A percentile compares a stretch with the other conserved stretches of the same genome.
Evolutionary conservation across 2,329 filamentous ascomycete genomes (phyloP).

Genomic region (Fusarium virguliforme): DNA sequence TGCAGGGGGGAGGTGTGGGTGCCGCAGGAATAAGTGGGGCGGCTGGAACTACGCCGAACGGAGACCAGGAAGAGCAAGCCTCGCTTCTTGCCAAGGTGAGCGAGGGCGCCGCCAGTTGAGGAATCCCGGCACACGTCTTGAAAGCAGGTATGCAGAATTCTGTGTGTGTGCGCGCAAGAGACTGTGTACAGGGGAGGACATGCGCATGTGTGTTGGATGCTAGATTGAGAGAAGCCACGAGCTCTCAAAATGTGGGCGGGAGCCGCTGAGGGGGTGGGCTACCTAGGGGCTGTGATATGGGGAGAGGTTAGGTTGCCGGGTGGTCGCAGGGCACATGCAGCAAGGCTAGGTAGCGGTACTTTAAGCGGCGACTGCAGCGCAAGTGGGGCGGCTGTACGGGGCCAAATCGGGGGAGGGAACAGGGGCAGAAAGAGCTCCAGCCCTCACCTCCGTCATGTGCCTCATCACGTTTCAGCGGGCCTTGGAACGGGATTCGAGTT

Average conservation of each 20-base stretch:
- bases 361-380: constrained; percentile 31
- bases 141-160: background rate
- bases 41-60: constrained; percentile 11
- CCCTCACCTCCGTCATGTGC: constrained; percentile 13
- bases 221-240: constrained; percentile 9
- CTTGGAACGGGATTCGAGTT: constrained; percentile 2
- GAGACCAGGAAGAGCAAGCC: constrained; percentile 8
- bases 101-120: background rate
- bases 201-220: constrained; percentile 3
- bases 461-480: constrained; percentile 12
- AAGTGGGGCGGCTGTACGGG: constrained; percentile 31
- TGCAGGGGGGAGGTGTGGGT: constrained; percentile 26
- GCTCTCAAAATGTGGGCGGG: constrained; percentile 11
- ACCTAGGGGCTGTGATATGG: constrained; percentile 20
- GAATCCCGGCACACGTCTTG: background rate
- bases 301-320: constrained; percentile 29
- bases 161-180: background rate
- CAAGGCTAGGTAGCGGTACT: constrained; percentile 46
- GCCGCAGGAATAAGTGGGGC: constrained; percentile 9
- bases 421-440: constrained; percentile 5
- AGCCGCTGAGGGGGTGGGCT: constrained; percentile 23
- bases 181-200: background rate
- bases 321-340: constrained; percentile 33
- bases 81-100: constrained; percentile 6
- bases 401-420: constrained; percentile 25